Evolutionary conservation across 345 rosid species (phyloP), one percentile per base, ranked within the genome.

Genomic region (Sisymbrium altissimum): DNA sequence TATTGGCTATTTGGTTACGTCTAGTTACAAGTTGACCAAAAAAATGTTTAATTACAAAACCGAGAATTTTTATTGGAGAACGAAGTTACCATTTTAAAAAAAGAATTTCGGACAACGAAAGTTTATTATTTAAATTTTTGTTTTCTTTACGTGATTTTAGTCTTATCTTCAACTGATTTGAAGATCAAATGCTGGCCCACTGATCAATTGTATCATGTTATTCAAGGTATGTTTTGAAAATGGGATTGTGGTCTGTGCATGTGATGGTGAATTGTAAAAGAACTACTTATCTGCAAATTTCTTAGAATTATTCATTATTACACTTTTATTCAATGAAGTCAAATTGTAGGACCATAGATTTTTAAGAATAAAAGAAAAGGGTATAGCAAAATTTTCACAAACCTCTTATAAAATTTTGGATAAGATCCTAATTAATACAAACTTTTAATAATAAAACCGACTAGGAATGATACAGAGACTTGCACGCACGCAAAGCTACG

Each of bases 401-500:
- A 21, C 1, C 1, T 36, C 46, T 33, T 7, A 1, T 2, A 6
- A 21, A 8, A 52, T 10, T n/a, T 11, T 68, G 14, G 18, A 7
- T 40, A 54, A 50, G 61, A 10, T 52, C 12, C 4, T 46, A 19
- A 35, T 35, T 19, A 29, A 29, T 3, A 29, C 15, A 44, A 46
- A 12, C 8, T 18, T 25, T 41, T 10, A 41, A 44, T 15, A 38
- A 13, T 10, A 27, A 4, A 17, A 46, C 7, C 0, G 3, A 21
- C n/a, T 13, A 41, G 7, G 17, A 41, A 13, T 41, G 27, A 13
- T 25, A 21, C 3, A 13, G 53, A 25, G 38, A 41, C 17, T 68
- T 54, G 72, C 30, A 38, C 30, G 40, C 62, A 53, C 49, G 72
- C 62, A 39, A 12, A 56, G 6, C 14, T 56, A 29, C 64, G 64